A percentile compares a stretch with the other conserved stretches of the same genome.
These are phyloP conservation scores for Aureobasidium sp. DNA, from an alignment of 2,329 filamentous ascomycete genomes.

Conservation along the genomic window DNA sequence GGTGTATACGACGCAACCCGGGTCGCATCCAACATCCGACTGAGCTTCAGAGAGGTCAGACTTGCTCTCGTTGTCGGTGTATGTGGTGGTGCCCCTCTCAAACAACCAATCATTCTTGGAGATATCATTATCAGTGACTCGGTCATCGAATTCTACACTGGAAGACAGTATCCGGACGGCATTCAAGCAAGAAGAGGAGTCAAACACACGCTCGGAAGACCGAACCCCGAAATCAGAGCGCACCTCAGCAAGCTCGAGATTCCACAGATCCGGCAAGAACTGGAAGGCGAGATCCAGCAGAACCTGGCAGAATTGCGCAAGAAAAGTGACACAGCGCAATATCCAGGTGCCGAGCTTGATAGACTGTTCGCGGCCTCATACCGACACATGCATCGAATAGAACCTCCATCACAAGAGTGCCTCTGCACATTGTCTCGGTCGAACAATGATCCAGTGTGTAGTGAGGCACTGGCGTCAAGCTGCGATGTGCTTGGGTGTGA, in stretches of 20 bases:
- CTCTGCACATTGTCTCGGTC: not conserved
- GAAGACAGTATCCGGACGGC: conserved; percentile 18
- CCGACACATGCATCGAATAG: conserved; percentile 20
- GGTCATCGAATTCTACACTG: conserved; percentile 24
- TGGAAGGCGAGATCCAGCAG: not conserved
- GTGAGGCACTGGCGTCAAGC: not conserved
- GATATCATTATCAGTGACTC: conserved; percentile 25
- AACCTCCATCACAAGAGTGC: not conserved
- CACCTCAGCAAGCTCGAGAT: conserved; percentile 17
- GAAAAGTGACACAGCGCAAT: not conserved
- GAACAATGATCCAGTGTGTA: not conserved
- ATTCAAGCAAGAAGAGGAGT: conserved; percentile 18
- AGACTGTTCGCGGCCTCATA: conserved; percentile 18
- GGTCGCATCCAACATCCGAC: conserved; percentile 12
- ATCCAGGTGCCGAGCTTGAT: conserved; percentile 18
- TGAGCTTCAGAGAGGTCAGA: conserved; percentile 17
- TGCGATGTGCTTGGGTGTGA: not conserved
- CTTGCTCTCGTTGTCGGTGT: conserved; percentile 19
- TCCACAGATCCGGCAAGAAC: not conserved
- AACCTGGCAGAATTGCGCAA: not conserved
- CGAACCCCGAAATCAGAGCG: conserved; percentile 17
- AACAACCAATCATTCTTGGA: conserved; percentile 18
- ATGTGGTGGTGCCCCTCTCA: conserved; percentile 15
- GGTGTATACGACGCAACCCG: conserved; percentile 12
- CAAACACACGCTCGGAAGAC: conserved; percentile 16